Evolutionary conservation across 371 early-diverging fungal species (phyloP).

Genomic region (Syncephalis plumigaleata): DNA sequence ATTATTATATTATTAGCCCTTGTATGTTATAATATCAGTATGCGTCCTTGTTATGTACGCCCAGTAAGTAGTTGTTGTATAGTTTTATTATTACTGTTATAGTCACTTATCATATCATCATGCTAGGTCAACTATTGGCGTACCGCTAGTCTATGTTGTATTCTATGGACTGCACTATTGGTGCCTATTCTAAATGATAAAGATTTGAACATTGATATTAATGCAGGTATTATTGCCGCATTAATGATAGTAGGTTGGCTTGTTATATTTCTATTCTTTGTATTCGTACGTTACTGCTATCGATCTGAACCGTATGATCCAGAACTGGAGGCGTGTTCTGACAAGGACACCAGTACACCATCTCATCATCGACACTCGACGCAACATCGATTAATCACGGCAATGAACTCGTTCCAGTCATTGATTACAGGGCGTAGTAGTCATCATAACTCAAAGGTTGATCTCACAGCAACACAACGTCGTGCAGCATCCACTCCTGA

Average conservation of each 20-base stretch:
- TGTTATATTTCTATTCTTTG: conserved; percentile 11
- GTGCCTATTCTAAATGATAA: conserved; percentile 18
- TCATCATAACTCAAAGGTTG: too few species aligned
- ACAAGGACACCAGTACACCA: too few species aligned
- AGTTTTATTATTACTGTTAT: too few species aligned
- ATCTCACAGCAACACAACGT: too few species aligned
- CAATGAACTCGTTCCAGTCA: too few species aligned
- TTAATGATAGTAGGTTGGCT: conserved; percentile 10
- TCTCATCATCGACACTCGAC: too few species aligned
- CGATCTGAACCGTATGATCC: too few species aligned
- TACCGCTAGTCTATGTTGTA: conserved; percentile 26
- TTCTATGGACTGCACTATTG: conserved; percentile 27
- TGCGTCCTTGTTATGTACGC: conserved; percentile 20
- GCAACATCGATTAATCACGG: too few species aligned
- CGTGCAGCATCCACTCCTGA: too few species aligned
- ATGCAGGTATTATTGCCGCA: conserved; percentile 8
- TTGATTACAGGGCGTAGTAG: too few species aligned
- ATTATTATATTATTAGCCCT: conserved; percentile 16
- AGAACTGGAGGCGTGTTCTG: too few species aligned
- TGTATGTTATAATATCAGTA: conserved; percentile 18
- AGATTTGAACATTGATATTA: background rate
- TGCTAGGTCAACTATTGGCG: conserved; percentile 31
- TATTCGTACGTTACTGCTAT: background rate
- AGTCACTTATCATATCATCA: too few species aligned
- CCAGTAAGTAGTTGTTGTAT: conserved; percentile 21